Evolutionary conservation across 2,329 filamentous ascomycete genomes (phyloP).

Genomic region (Byssochlamys sp.): DNA sequence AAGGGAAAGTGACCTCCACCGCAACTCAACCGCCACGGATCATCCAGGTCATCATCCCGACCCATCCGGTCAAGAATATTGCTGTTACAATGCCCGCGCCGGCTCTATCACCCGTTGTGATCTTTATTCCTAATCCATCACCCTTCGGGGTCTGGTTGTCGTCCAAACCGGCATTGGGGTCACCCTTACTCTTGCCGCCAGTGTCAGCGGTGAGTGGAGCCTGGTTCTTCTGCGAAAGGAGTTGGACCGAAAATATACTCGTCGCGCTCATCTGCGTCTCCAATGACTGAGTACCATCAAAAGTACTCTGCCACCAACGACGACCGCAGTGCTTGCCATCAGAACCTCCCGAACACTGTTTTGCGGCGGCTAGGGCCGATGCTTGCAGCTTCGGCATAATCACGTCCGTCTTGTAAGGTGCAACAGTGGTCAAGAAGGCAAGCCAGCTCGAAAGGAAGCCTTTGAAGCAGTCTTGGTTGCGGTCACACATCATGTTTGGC

Average conservation of each 20-base stretch:
- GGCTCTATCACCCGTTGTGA: slow-evolving; percentile 7
- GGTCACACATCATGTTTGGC: slow-evolving; percentile 50
- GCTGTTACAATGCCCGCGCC: slow-evolving; percentile 10
- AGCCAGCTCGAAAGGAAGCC: slow-evolving; percentile 62
- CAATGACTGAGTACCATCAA: slow-evolving; percentile 27
- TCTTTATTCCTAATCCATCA: neutral
- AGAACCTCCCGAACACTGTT: slow-evolving; percentile 51
- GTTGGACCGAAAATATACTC: slow-evolving; percentile 23
- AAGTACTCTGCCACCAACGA: slow-evolving; percentile 31
- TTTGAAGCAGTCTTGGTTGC: slow-evolving; percentile 66
- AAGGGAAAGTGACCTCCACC: neutral
- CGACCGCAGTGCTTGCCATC: slow-evolving; percentile 49
- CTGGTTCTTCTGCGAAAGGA: slow-evolving; percentile 16
- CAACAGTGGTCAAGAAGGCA: slow-evolving; percentile 51
- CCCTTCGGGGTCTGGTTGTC: neutral
- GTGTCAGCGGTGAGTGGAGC: slow-evolving; percentile 38
- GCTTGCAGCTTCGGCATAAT: slow-evolving; percentile 52
- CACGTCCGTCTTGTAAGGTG: slow-evolving; percentile 45
- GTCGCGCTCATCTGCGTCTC: slow-evolving; percentile 35
- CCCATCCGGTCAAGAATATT: slow-evolving; percentile 6
- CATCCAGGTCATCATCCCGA: slow-evolving; percentile 10
- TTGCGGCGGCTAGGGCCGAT: slow-evolving; percentile 52
- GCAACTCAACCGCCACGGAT: slow-evolving; percentile 1
- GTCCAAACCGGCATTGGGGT: slow-evolving; percentile 31
- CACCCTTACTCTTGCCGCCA: slow-evolving; percentile 50